These are phyloP conservation scores for Aphanoascus verrucosus DNA, from an alignment of 2,329 filamentous ascomycete genomes.

Conservation along the genomic window DNA sequence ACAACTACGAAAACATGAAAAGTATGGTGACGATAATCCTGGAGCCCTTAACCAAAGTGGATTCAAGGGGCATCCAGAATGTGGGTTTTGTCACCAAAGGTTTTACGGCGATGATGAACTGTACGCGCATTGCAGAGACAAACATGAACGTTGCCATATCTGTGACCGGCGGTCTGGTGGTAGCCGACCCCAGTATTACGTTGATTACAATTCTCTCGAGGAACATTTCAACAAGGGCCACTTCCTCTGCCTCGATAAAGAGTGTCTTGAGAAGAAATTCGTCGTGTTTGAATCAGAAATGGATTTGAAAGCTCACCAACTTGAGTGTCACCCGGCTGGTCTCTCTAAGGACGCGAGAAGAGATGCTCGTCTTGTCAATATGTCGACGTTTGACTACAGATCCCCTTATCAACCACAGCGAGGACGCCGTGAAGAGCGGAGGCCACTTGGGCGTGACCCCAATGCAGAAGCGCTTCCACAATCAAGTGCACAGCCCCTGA, in stretches of 20 bases:
- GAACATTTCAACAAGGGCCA: slow-evolving; percentile 81
- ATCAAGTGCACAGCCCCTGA: slow-evolving; percentile 67
- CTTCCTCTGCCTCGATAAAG: slow-evolving; percentile 69
- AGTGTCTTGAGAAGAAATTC: slow-evolving; percentile 94
- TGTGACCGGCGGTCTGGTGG: slow-evolving; percentile 60
- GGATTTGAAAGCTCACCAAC: slow-evolving; percentile 86
- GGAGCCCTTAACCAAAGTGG: slow-evolving; percentile 86
- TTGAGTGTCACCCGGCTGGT: slow-evolving; percentile 68
- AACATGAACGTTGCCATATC: slow-evolving; percentile 89
- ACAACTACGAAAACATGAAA: slow-evolving; percentile 79
- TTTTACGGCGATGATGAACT: slow-evolving; percentile 97
- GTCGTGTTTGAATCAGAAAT: slow-evolving; percentile 92
- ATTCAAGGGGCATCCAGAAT: slow-evolving; percentile 91
- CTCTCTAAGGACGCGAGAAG: slow-evolving; percentile 72
- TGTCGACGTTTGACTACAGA: slow-evolving; percentile 74
- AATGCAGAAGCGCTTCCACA: slow-evolving; percentile 69
- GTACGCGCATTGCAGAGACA: slow-evolving; percentile 83
- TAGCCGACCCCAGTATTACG: slow-evolving; percentile 76
- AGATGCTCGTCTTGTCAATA: slow-evolving; percentile 75
- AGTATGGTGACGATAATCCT: slow-evolving; percentile 77
- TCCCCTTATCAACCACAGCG: slow-evolving; percentile 56
- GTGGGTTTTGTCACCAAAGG: slow-evolving; percentile 78
- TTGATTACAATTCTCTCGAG: slow-evolving; percentile 77
- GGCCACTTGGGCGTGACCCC: slow-evolving; percentile 66
- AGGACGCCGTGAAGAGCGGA: slow-evolving; percentile 45